Conservation (phyloP, 208 protist genomes). For the Phytomonas sp. region DNA sequence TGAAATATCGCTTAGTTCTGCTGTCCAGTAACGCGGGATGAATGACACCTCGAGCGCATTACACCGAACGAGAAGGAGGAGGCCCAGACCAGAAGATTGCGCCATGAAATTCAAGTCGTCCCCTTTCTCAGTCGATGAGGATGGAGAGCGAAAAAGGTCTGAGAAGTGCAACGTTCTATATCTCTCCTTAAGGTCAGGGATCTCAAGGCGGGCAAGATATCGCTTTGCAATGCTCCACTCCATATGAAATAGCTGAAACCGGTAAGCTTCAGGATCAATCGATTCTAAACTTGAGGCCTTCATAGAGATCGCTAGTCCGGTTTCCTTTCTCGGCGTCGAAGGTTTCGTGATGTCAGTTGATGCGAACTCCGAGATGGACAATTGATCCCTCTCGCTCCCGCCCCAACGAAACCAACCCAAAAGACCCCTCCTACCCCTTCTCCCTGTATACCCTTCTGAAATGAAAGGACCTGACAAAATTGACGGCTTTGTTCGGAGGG, state of each 20-base stretch:
- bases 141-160: background rate
- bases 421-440: background rate
- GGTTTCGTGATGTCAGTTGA: background rate
- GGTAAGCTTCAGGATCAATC: background rate
- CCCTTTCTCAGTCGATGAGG: background rate
- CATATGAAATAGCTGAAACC: slow-evolving; percentile 2
- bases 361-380: background rate
- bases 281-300: background rate
- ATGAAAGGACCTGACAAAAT: background rate
- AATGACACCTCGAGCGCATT: slow-evolving; percentile 7
- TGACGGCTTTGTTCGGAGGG: background rate
- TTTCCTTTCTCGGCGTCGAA: background rate
- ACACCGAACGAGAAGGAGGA: slow-evolving; percentile 10
- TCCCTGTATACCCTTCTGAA: background rate
- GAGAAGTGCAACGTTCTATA: background rate
- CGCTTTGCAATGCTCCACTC: slow-evolving; percentile 6
- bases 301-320: background rate
- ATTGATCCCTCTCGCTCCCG: background rate
- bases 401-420: background rate
- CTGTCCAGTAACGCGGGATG: slow-evolving; percentile 12
- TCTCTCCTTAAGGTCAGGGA: background rate
- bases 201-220: slow-evolving; percentile 1
- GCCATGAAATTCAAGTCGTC: background rate
- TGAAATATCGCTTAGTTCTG: background rate
- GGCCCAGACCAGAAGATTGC: background rate